A percentile compares a stretch with the other conserved stretches of the same genome.
Evolutionary conservation across 1,139 yeast genomes (phyloP).

Genomic region (Hyphopichia wangnamkhiaoensis): DNA sequence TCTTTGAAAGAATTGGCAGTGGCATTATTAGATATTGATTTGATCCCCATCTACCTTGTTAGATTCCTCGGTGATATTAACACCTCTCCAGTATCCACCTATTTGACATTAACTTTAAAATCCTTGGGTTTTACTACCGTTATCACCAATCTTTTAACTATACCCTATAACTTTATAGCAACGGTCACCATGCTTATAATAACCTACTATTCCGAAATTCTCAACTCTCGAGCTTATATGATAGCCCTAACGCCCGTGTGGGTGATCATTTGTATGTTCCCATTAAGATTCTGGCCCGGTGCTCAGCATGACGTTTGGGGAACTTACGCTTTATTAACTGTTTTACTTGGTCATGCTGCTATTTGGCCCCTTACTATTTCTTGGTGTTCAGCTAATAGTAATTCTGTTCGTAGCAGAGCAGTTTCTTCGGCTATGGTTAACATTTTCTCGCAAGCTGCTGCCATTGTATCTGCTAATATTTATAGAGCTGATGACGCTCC

Average conservation of each 20-base stretch:
- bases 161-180: constrained; percentile 39
- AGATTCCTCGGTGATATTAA: constrained; percentile 46
- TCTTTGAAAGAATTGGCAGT: constrained; percentile 18
- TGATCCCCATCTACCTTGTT: constrained; percentile 53
- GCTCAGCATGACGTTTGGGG: constrained; percentile 23
- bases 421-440: constrained; percentile 25
- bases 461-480: constrained; percentile 20
- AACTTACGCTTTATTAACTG: constrained; percentile 19
- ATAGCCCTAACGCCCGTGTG: constrained; percentile 18
- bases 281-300: constrained; percentile 19
- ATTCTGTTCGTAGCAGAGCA: constrained; percentile 21
- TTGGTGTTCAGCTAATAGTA: constrained; percentile 23
- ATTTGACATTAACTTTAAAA: constrained; percentile 49
- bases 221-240: constrained; percentile 27
- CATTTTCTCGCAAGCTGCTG: constrained; percentile 20
- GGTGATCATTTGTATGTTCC: constrained; percentile 17
- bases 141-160: constrained; percentile 46
- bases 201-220: constrained; percentile 30
- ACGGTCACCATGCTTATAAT: constrained; percentile 31
- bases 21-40: constrained; percentile 42
- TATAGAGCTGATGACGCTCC: constrained; percentile 30
- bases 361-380: constrained; percentile 20
- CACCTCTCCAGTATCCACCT: constrained; percentile 38
- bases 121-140: constrained; percentile 52
- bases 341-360: constrained; percentile 19